Base-by-base conservation (phyloP, 106 monocot species). In the Platanthera guangdongensis region DNA sequence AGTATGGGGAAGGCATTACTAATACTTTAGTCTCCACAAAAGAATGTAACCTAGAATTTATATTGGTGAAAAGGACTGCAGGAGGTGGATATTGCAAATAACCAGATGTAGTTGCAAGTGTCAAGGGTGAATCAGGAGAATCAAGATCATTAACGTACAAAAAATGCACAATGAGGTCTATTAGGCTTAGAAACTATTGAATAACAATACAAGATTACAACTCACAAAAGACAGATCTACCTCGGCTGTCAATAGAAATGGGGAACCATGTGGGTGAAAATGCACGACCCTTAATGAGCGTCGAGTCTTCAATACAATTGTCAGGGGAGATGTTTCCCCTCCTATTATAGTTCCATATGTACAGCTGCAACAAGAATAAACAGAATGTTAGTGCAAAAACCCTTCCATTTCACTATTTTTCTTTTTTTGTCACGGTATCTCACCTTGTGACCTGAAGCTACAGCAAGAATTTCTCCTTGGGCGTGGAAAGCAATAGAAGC, bases 401-500 rank as follows among this genome's bases (percentile, higher is more conserved):
- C 11, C 13, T 47, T 48, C 8, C 70, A 70, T 7, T 47, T 70
- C 47, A 16, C 13, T 45, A 12, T 68, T 68, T 39, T 46, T 2
- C 45, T 68, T 13, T 14, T 13, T 68, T 48, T 70, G 47, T 48
- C 13, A 70, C 8, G 47, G 52, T 4, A 46, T 57, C 72, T 78
- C 76, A 94, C 96, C 86, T 94, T 97, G 77, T 97, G 96, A 74
- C 96, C 96, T 78, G 96, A 93, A 67, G 96, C 96, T 78, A 97
- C 96, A 82, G 96, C 96, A 80, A 97, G 88, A 83, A 94, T 69
- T 48, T 97, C 93, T 71, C 96, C 96, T 77, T 86, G 91, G 16
- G 93, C 93, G 88, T 97, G 96, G 78, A 97, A 97, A 78, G 96
- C 93, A 82, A 97, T 93, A 62, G 96, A 97, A 21, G 93, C 96